Evolutionary conservation across 2,329 filamentous ascomycete species (phyloP).

Genomic region (Penicillium sp.): DNA sequence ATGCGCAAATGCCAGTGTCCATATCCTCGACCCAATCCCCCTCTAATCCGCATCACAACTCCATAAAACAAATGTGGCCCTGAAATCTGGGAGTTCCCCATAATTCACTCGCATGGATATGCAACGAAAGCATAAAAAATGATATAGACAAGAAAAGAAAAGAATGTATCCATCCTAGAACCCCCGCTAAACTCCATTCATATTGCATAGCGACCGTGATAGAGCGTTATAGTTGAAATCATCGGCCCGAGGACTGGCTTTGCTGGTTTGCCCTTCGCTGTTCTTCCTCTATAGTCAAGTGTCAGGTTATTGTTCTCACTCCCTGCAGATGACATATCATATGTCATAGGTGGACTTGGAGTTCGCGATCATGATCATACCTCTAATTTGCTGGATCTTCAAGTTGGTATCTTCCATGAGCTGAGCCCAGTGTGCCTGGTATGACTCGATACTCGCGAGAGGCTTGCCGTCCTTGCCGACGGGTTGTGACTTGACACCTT

Average conservation of each 20-base stretch:
- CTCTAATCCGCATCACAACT: not conserved
- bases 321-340: constrained; percentile 11
- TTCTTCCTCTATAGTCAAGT: constrained; percentile 15
- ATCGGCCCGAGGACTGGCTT: not conserved
- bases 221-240: not conserved
- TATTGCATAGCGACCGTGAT: not conserved
- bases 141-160: constrained; percentile 1
- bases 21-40: not conserved
- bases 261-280: not conserved
- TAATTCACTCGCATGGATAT: not conserved
- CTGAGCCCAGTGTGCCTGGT: constrained; percentile 18
- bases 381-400: constrained; percentile 17
- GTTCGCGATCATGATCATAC: constrained; percentile 4
- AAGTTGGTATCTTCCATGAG: constrained; percentile 17
- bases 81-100: not conserved
- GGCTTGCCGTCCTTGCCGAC: constrained; percentile 7
- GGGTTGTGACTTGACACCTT: not conserved
- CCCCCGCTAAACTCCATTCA: not conserved
- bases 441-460: constrained; percentile 13
- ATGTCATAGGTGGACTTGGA: constrained; percentile 1
- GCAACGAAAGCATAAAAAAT: not conserved
- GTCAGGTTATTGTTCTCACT: constrained; percentile 5
- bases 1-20: not conserved
- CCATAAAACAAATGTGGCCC: not conserved
- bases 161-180: not conserved